Percentiles rank a stretch among this genome's conserved stretches.
phyloP scores from a whole-genome alignment of 768 basidiomycete species.

The Tylopilus rubrobrunneus region DNA sequence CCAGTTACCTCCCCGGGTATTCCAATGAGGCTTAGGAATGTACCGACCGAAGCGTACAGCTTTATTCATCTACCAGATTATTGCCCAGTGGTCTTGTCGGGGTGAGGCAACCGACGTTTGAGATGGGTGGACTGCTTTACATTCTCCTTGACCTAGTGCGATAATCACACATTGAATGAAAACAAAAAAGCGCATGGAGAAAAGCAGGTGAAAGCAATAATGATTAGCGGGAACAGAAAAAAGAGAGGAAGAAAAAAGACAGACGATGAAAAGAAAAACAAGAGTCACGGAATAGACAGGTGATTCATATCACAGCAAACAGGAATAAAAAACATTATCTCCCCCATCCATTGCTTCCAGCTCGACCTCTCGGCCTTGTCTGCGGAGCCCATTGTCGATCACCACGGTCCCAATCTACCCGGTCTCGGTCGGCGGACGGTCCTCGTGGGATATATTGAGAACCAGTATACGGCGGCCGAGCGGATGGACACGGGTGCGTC shows the following conservation, averaged over 20 bases:
- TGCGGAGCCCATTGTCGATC: slow-evolving; percentile 33
- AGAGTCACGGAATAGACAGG: slow-evolving; percentile 1
- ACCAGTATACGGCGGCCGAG: slow-evolving; percentile 21
- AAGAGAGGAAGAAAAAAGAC: neutral
- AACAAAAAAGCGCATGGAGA: slow-evolving; percentile 2
- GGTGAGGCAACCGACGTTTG: neutral
- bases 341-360: slow-evolving; percentile 36
- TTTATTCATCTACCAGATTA: slow-evolving; percentile 7
- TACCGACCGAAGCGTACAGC: slow-evolving; percentile 5
- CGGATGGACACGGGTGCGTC: slow-evolving; percentile 17
- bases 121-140: slow-evolving; percentile 4
- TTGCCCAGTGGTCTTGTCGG: neutral
- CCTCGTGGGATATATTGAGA: slow-evolving; percentile 44
- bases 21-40: neutral
- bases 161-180: slow-evolving; percentile 8
- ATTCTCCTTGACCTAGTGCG: slow-evolving; percentile 6
- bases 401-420: slow-evolving; percentile 42
- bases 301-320: slow-evolving; percentile 10
- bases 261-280: neutral
- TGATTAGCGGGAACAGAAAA: slow-evolving; percentile 24
- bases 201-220: slow-evolving; percentile 28
- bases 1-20: neutral
- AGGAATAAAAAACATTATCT: slow-evolving; percentile 16
- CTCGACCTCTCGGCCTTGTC: slow-evolving; percentile 29
- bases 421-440: slow-evolving; percentile 50